These are phyloP conservation scores for Pulveroboletus sp. DNA, from an alignment of 1,284 basidiomycete species.

Conservation along the genomic window DNA sequence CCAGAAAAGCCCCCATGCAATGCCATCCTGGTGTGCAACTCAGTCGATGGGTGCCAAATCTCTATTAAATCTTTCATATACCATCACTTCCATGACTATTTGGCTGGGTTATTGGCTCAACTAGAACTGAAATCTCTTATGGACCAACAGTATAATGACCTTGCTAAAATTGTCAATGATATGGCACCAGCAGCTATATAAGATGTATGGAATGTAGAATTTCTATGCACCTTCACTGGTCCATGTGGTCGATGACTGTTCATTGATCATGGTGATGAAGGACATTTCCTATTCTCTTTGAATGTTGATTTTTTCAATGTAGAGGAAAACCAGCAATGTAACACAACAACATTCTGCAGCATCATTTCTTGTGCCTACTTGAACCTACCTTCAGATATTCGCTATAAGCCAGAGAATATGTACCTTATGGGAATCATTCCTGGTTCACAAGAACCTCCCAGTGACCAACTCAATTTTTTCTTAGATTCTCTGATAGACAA, in stretches of 20 bases:
- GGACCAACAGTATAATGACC: neutral
- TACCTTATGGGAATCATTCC: conserved; percentile 35
- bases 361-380: neutral
- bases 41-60: too few relatives aligned
- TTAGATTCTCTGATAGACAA: conserved; percentile 30
- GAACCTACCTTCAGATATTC: neutral
- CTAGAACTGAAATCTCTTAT: neutral
- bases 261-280: neutral
- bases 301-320: neutral
- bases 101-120: too few relatives aligned
- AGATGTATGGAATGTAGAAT: neutral
- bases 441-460: conserved; percentile 24
- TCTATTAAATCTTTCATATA: too few relatives aligned
- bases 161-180: neutral
- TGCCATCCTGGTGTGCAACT: too few relatives aligned
- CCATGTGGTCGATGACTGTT: neutral
- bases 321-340: neutral
- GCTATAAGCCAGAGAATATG: conserved; percentile 35
- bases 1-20: too few relatives aligned
- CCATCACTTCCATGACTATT: too few relatives aligned
- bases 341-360: neutral
- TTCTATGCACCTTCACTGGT: neutral
- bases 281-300: neutral
- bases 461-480: conserved; percentile 31
- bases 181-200: neutral